Evolutionary conservation across 805 yeast species (phyloP), one percentile per base, ranked within the genome.

Genomic region (Wickerhamomyces bovis): DNA sequence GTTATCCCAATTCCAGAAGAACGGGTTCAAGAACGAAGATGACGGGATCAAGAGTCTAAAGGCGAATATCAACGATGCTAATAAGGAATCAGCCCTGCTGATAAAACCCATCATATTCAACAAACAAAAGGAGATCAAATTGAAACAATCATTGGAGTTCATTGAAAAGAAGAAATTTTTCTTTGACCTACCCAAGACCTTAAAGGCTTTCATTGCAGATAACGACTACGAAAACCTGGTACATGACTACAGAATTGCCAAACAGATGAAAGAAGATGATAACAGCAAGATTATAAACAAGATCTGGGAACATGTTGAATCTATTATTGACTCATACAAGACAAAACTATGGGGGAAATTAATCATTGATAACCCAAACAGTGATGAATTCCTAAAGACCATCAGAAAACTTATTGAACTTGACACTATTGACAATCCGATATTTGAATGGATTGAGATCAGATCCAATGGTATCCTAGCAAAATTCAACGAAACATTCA

Each of bases 351-450:
- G 85, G 83, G 66, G 68, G 16, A 64, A 66, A 39, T 66, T 85
- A 40, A 51, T 45, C 21, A 49, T 47, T 12, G 52, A 51, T 21
- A 54, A 45, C 12, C 39, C 43, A 18, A 46, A 44, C 20, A 55
- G 53, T 15, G 55, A 51, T n/a, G 48, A 44, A 3, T 72, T 76
- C 48, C 55, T 75, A 19, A 66, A 70, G 11, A 57, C 72, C 12
- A 74, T 83, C 21, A 70, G 74, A n/a, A 77, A 75, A 52, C 66
- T 85, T 30, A 62, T 81, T 40, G 87, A 83, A 50, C 65, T 85
- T 30, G 84, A 81, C n/a, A 73, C 76, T 2, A 73, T 69, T 41
- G 81, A 78, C 46, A 83, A 80, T 58, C 92, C 92, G 6, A 76
- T 84, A 6, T 60, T 72, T 20, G 78, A 75, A 44, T 85, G 89